These are phyloP conservation scores for Elaeagnus macrophylla DNA, from an alignment of 306 rosid genomes.

Conservation along the genomic window DNA sequence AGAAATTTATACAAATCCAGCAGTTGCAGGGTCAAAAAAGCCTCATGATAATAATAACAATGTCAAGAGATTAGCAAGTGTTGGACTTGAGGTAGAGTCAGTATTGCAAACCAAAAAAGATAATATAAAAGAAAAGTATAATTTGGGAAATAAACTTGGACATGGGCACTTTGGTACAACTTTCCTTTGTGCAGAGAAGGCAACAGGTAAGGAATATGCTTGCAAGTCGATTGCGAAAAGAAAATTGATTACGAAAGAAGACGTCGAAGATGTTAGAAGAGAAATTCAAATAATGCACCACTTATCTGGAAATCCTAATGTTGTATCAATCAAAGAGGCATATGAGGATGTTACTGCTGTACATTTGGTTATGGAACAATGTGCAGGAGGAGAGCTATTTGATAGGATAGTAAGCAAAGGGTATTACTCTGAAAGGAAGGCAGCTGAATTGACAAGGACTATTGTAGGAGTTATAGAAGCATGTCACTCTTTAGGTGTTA, in stretches of 20 bases:
- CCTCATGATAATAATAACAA: too few relatives aligned
- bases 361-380: constrained; percentile 84
- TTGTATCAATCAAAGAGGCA: constrained; percentile 62
- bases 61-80: constrained; percentile 45
- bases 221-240: constrained; percentile 81
- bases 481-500: constrained; percentile 90
- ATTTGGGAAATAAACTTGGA: constrained; percentile 63
- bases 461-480: constrained; percentile 69
- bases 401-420: constrained; percentile 70
- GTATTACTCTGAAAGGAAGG: constrained; percentile 69
- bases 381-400: constrained; percentile 82
- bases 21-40: constrained; percentile 23
- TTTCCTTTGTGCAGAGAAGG: constrained; percentile 58
- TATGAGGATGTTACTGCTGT: constrained; percentile 78
- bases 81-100: constrained; percentile 55
- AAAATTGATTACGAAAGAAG: constrained; percentile 48
- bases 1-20: constrained; percentile 4
- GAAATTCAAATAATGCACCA: constrained; percentile 95
- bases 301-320: constrained; percentile 46
- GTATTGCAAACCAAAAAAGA: constrained; percentile 60
- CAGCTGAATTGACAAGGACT: constrained; percentile 62
- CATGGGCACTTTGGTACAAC: constrained; percentile 82
- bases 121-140: constrained; percentile 48
- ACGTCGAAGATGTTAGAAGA: constrained; percentile 84
- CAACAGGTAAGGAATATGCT: constrained; percentile 63